Evolutionary conservation across 2,329 filamentous ascomycete genomes (phyloP).

Genomic region (Tolypocladium paradoxum): DNA sequence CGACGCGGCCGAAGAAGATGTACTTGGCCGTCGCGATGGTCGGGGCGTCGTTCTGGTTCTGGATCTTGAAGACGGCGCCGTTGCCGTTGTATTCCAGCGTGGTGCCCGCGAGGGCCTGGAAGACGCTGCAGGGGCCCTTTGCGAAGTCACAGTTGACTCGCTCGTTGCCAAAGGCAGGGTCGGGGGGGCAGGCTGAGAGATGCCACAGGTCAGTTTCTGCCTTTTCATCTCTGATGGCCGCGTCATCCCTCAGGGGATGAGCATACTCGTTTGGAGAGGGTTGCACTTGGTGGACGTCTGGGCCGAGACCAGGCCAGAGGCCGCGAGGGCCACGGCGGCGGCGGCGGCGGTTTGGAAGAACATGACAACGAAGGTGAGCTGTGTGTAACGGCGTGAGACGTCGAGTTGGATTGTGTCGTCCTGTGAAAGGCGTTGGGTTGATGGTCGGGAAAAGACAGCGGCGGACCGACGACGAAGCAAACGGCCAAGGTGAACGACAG

Average conservation of each 20-base stretch:
- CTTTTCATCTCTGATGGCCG: neutral
- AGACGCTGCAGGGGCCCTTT: conserved; percentile 52
- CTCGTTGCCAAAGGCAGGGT: conserved; percentile 61
- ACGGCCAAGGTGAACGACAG: neutral
- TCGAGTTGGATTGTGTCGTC: neutral
- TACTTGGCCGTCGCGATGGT: conserved; percentile 74
- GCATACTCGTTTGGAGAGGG: conserved; percentile 37
- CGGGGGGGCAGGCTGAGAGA: conserved; percentile 52
- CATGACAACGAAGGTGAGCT: conserved; percentile 12
- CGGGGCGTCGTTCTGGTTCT: conserved; percentile 51
- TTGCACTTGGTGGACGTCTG: conserved; percentile 47
- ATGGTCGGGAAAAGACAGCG: neutral
- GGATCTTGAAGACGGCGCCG: conserved; percentile 56
- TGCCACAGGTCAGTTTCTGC: neutral
- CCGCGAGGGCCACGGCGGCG: conserved; percentile 37
- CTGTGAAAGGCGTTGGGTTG: neutral
- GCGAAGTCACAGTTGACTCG: conserved; percentile 60
- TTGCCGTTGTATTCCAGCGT: conserved; percentile 33
- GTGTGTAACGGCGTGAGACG: neutral
- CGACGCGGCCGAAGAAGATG: conserved; percentile 91
- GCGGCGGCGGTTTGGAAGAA: conserved; percentile 34
- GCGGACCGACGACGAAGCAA: neutral
- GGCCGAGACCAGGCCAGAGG: conserved; percentile 37
- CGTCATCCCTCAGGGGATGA: neutral
- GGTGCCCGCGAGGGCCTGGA: conserved; percentile 36